These are phyloP conservation scores for Phytophthora syringae DNA, from an alignment of 352 stramenopile species.

Conservation along the genomic window DNA sequence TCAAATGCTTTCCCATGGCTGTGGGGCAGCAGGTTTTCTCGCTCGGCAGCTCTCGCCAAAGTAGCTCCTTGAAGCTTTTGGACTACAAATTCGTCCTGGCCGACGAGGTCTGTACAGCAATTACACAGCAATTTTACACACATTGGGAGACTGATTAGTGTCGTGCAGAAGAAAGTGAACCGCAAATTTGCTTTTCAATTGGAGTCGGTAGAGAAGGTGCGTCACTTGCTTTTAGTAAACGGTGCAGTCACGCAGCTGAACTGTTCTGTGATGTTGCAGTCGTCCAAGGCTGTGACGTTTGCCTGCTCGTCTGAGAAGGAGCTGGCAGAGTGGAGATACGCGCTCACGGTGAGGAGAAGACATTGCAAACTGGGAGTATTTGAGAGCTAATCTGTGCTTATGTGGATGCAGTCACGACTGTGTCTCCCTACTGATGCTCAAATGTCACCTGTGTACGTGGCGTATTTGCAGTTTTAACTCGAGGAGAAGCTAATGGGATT, in stretches of 20 bases:
- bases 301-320: conserved; percentile 65
- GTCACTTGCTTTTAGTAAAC: not conserved
- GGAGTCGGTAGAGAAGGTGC: conserved; percentile 55
- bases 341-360: conserved; percentile 46
- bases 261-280: conserved; percentile 23
- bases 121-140: not conserved
- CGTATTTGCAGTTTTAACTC: not conserved
- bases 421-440: conserved; percentile 28
- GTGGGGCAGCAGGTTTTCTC: conserved; percentile 65
- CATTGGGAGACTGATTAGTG: not conserved
- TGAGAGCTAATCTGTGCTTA: not conserved
- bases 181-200: conserved; percentile 76
- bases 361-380: not conserved
- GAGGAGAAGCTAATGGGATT: not conserved
- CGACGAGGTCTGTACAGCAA: conserved; percentile 45
- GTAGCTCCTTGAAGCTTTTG: conserved; percentile 48
- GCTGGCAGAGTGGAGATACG: conserved; percentile 60
- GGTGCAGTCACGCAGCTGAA: not conserved
- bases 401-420: conserved; percentile 18
- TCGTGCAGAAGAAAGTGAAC: conserved; percentile 56
- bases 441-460: conserved; percentile 28
- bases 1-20: conserved; percentile 82
- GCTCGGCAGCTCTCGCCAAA: conserved; percentile 58
- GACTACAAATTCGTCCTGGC: conserved; percentile 52
- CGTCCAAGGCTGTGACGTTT: conserved; percentile 61